These are phyloP conservation scores for Termitomyces heimii DNA, from an alignment of 768 basidiomycete species.

Conservation along the genomic window DNA sequence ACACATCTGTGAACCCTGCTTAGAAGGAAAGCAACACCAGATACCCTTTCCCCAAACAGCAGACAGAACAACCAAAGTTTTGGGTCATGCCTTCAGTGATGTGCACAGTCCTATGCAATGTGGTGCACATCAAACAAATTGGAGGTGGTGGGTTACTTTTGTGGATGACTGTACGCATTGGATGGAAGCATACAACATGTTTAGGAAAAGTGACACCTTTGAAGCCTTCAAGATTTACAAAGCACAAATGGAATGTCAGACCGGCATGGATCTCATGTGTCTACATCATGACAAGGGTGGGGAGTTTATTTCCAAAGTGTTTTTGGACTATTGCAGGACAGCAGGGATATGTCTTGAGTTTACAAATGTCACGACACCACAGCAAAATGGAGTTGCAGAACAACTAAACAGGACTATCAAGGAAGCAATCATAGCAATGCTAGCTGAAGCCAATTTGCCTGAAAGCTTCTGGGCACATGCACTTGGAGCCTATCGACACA, in stretches of 20 bases:
- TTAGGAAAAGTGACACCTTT: not conserved
- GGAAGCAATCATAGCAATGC: constrained; percentile 18
- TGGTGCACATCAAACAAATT: not conserved
- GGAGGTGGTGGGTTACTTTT: not conserved
- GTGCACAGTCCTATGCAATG: not conserved
- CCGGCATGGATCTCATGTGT: not conserved
- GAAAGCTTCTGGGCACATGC: constrained; percentile 4
- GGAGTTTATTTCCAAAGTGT: not conserved
- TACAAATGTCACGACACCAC: not conserved
- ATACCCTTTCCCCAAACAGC: not conserved
- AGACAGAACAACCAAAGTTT: not conserved
- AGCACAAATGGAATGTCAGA: not conserved
- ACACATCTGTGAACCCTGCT: not conserved
- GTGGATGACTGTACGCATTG: not conserved
- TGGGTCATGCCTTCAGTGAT: not conserved
- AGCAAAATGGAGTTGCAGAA: constrained; percentile 42
- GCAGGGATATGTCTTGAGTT: not conserved
- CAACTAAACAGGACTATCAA: constrained; percentile 28
- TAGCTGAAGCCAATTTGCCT: constrained; percentile 3
- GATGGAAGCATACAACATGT: not conserved
- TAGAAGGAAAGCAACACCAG: not conserved
- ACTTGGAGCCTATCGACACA: not conserved
- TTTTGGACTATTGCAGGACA: not conserved
- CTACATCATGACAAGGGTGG: not conserved
- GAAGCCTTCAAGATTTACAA: not conserved